Evolutionary conservation across 768 basidiomycete species (phyloP).

Genomic region (Kwoniella pini): DNA sequence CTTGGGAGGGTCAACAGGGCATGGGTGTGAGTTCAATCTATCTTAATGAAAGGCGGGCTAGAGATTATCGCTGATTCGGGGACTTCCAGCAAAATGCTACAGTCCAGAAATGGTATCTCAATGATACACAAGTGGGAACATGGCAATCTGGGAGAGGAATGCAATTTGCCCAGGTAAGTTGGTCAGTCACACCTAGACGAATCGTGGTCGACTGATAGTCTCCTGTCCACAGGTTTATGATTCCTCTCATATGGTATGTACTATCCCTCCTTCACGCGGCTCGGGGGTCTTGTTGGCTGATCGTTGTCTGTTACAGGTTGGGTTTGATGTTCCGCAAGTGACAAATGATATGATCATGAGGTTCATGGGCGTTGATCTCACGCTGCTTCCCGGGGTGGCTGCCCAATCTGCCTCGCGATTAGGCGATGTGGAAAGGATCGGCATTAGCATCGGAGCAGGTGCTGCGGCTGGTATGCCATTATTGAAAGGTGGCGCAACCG

Average conservation of each 20-base stretch:
- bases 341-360: conserved; percentile 98
- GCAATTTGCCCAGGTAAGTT: conserved; percentile 81
- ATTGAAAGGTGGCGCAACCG: conserved; percentile 65
- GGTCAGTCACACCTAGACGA: not conserved
- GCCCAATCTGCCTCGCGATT: conserved; percentile 78
- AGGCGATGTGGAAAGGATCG: conserved; percentile 70
- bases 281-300: not conserved
- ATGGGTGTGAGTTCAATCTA: conserved; percentile 66
- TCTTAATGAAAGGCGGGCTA: too few relatives aligned
- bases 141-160: conserved; percentile 89
- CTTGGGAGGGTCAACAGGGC: conserved; percentile 82
- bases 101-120: conserved; percentile 61
- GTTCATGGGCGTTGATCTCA: conserved; percentile 91
- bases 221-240: conserved; percentile 69
- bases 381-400: conserved; percentile 73
- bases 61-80: not conserved
- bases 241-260: conserved; percentile 90
- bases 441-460: conserved; percentile 60
- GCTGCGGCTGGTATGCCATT: conserved; percentile 63
- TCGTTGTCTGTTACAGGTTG: conserved; percentile 34
- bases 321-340: conserved; percentile 74
- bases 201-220: not conserved
- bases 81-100: conserved; percentile 42
- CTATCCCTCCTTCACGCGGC: not conserved
- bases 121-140: conserved; percentile 74